Base-by-base conservation (phyloP, 1,284 basidiomycete species). In the Cryptococcus sp. region DNA sequence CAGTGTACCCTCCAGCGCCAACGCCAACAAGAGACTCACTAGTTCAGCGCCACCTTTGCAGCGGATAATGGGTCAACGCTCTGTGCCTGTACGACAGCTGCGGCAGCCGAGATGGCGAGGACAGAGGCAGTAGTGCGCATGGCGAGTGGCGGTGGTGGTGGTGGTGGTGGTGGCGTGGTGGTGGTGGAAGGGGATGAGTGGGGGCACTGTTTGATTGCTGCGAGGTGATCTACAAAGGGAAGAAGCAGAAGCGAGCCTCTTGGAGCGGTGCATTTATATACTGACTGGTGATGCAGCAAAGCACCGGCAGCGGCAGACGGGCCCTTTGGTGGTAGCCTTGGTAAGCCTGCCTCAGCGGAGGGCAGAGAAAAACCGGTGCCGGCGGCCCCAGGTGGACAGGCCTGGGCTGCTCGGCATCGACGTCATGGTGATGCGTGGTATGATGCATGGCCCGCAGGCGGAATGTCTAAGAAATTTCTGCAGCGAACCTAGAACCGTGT, bases 21-120 rank as follows among this genome's bases (percentile, higher is more conserved):
- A 46, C 15, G 4, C 13, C 12, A 12, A 21, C 40, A 42, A 16
- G 35, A 18, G 5, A 56, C 55, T 56, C 45, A 56, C 55, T 46
- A 45, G 44, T 23, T 45, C 44, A 45, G 20, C 20, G 44, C 44
- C 40, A 21, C 40, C 40, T 42, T 42, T 21, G n/a, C 20, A 13
- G n/a, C 40, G 20, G 43, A 45, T 21, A 45, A 45, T 20, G 43
- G 24, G 33, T 24, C 23, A 13, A 46, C 46, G 21, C 20, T 18
- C 33, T 49, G 47, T 15, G 36, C 47, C n/a, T n/a, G 18, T 18
- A 15, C 47, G 45, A 46, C 45, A 46, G 45, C 15, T 20, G 45
- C 46, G 46, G 33, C 37, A 4, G 47, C 47, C 35, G 16, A 13
- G 7, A 39, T 13, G 24, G 36, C 47, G 47, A 49, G 18, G 16